phyloP scores from a whole-genome alignment of 306 rosid species.

The Quercus parvula region DNA sequence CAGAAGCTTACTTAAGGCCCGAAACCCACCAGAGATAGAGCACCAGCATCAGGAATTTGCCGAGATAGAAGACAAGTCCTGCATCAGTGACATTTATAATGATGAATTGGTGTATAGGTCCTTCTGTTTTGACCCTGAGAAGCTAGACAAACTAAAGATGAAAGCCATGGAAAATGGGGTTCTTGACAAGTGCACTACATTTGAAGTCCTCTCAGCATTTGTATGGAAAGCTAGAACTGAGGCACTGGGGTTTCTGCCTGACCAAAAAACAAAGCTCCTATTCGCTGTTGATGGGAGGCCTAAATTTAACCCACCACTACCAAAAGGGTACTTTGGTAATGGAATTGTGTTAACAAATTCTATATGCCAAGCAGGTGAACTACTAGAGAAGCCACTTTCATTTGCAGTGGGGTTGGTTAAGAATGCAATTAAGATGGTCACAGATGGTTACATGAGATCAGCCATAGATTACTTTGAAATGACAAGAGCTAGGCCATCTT shows the following conservation, averaged over 20 bases:
- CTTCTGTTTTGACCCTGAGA: constrained; percentile 72
- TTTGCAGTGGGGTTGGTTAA: constrained; percentile 56
- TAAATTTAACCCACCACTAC: constrained; percentile 62
- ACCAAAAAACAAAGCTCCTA: constrained; percentile 77
- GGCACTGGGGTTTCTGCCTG: constrained; percentile 55
- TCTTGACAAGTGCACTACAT: constrained; percentile 60
- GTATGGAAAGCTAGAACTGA: constrained; percentile 83
- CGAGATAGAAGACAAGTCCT: constrained; percentile 68
- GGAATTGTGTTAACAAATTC: constrained; percentile 73
- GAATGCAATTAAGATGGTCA: constrained; percentile 65
- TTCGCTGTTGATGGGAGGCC: constrained; percentile 87
- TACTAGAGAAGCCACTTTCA: constrained; percentile 60
- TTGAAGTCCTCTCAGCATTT: constrained; percentile 83
- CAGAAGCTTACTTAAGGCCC: constrained; percentile 58
- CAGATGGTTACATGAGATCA: constrained; percentile 78
- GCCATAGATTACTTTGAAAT: constrained; percentile 85
- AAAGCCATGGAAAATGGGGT: constrained; percentile 62
- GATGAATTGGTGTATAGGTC: constrained; percentile 66
- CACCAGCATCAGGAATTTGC: constrained; percentile 70
- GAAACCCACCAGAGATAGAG: constrained; percentile 58
- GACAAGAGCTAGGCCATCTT: constrained; percentile 83
- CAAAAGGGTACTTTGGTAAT: constrained; percentile 78
- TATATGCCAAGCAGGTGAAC: constrained; percentile 60
- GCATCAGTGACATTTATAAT: constrained; percentile 38
- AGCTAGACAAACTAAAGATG: constrained; percentile 52